Evolutionary conservation across 179 eudicot genomes (phyloP).

Genomic region (Nepenthes alata): DNA sequence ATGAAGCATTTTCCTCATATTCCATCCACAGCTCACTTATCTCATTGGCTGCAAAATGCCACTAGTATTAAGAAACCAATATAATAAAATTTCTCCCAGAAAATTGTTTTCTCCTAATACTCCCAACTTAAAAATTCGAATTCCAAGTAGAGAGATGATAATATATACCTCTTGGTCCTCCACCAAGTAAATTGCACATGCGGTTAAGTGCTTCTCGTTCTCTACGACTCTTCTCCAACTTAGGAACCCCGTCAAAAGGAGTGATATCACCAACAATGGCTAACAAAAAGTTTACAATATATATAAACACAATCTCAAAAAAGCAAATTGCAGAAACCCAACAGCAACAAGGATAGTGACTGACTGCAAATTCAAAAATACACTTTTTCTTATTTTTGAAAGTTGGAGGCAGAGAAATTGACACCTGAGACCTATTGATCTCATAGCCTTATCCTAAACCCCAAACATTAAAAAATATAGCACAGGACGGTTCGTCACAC

Average conservation of each 20-base stretch:
- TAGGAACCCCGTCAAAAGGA: slow-evolving; percentile 79
- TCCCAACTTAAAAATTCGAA: not conserved
- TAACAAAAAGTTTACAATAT: slow-evolving; percentile 8
- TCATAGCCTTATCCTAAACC: no score
- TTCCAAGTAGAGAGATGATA: not conserved
- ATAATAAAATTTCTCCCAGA: slow-evolving; percentile 4
- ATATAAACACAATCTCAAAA: not conserved
- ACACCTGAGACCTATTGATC: no score
- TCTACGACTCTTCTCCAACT: slow-evolving; percentile 67
- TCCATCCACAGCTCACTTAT: slow-evolving; percentile 85
- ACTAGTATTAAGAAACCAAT: not conserved
- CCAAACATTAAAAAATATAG: no score
- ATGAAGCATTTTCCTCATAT: slow-evolving; percentile 75
- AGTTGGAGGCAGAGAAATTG: no score
- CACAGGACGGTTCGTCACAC: no score
- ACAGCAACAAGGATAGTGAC: no score
- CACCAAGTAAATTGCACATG: slow-evolving; percentile 87
- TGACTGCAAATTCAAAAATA: no score
- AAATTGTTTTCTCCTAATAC: not conserved
- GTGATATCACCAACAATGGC: slow-evolving; percentile 98
- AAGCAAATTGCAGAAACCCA: not conserved
- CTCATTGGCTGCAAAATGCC: slow-evolving; percentile 61
- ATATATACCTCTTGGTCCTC: slow-evolving; percentile 67
- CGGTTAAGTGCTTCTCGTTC: slow-evolving; percentile 74
- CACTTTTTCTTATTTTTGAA: no score